Percentiles rank a stretch among this genome's conserved stretches.
phyloP scores from a whole-genome alignment of 2,329 filamentous ascomycete genomes.

The Aspergillus ochraceoroseus region DNA sequence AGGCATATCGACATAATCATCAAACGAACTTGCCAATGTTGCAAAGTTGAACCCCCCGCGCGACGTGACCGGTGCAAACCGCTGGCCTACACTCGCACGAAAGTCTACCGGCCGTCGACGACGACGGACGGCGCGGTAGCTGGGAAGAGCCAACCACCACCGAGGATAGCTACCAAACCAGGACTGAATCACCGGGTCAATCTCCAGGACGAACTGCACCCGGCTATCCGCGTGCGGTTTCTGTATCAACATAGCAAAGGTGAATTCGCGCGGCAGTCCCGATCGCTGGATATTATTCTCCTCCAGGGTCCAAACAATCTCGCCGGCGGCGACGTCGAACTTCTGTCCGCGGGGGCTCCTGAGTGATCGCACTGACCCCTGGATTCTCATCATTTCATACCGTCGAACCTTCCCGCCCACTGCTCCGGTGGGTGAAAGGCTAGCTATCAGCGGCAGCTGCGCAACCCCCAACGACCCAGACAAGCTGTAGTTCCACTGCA shows the following conservation, averaged over 20 bases:
- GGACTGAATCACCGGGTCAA: constrained; percentile 42
- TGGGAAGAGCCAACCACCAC: constrained; percentile 37
- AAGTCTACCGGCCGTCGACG: constrained; percentile 40
- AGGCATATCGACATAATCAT: constrained; percentile 46
- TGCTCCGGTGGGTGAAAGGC: constrained; percentile 41
- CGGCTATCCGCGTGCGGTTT: constrained; percentile 42
- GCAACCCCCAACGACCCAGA: constrained; percentile 46
- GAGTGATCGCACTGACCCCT: constrained; percentile 45
- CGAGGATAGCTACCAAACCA: constrained; percentile 43
- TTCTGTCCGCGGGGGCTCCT: constrained; percentile 33
- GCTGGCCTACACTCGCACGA: constrained; percentile 42
- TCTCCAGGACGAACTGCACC: constrained; percentile 39
- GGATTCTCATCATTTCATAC: constrained; percentile 50
- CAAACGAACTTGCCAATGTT: constrained; percentile 38
- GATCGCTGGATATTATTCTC: constrained; percentile 48
- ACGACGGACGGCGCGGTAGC: constrained; percentile 39
- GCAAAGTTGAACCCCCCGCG: constrained; percentile 46
- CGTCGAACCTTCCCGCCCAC: constrained; percentile 42
- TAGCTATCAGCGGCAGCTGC: constrained; percentile 42
- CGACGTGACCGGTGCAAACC: constrained; percentile 37
- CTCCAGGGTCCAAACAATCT: constrained; percentile 49
- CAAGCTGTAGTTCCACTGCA: constrained; percentile 48
- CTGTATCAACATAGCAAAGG: constrained; percentile 49
- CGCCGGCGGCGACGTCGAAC: constrained; percentile 43
- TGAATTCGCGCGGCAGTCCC: constrained; percentile 50